Conservation (phyloP, 108 stramenopile species). For the Nitzschia palea region DNA sequence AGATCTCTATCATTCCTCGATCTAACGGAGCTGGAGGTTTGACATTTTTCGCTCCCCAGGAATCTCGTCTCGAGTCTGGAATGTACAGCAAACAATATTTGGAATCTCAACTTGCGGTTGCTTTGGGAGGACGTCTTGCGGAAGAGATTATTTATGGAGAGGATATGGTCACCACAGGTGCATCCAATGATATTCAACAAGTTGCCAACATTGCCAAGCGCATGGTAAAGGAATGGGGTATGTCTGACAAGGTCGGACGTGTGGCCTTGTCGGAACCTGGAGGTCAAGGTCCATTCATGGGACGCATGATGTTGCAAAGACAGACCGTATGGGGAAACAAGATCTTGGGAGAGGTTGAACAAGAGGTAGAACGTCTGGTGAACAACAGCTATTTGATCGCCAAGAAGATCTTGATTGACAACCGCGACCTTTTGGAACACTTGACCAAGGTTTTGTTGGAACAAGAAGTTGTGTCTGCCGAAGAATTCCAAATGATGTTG, state of each 20-base stretch:
- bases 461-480: slow-evolving; percentile 91
- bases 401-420: slow-evolving; percentile 84
- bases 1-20: slow-evolving; percentile 95
- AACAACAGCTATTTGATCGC: slow-evolving; percentile 88
- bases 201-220: slow-evolving; percentile 92
- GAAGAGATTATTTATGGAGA: slow-evolving; percentile 97
- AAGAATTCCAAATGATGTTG: slow-evolving; percentile 94
- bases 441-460: slow-evolving; percentile 81
- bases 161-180: slow-evolving; percentile 95
- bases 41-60: slow-evolving; percentile 94
- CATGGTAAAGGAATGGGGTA: slow-evolving; percentile 97
- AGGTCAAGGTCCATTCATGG: slow-evolving; percentile 75
- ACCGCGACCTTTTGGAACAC: slow-evolving; percentile 82
- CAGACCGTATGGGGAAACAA: slow-evolving; percentile 80
- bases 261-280: slow-evolving; percentile 75
- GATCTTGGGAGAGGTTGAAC: slow-evolving; percentile 72
- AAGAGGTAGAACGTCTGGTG: slow-evolving; percentile 93
- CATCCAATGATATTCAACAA: slow-evolving; percentile 96
- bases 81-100: slow-evolving; percentile 93
- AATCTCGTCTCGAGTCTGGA: slow-evolving; percentile 88
- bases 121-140: slow-evolving; percentile 95
- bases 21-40: slow-evolving; percentile 92
- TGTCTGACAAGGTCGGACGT: slow-evolving; percentile 91
- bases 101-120: slow-evolving; percentile 92
- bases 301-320: slow-evolving; percentile 58